Evolutionary conservation across 768 basidiomycete genomes (phyloP).

Genomic region (Trametes cinnabarina): DNA sequence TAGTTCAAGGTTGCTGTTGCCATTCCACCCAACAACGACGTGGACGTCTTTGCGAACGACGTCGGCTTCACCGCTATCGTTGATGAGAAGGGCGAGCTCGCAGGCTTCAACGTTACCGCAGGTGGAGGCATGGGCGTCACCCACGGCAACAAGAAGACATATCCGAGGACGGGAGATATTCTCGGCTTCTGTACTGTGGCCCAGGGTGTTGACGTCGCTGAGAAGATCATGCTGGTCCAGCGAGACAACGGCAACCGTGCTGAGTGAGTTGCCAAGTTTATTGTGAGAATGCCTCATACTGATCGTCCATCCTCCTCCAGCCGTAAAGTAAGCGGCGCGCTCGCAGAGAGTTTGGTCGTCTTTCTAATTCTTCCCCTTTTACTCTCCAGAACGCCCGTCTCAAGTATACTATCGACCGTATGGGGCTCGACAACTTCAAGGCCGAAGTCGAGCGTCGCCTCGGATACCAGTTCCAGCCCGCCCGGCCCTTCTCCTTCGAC

Average conservation of each 20-base stretch:
- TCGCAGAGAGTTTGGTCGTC: conserved; percentile 21
- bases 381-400: conserved; percentile 70
- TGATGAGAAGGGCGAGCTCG: conserved; percentile 67
- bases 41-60: conserved; percentile 94
- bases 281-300: not conserved
- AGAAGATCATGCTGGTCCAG: conserved; percentile 92
- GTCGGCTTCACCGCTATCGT: conserved; percentile 96
- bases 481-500: conserved; percentile 77
- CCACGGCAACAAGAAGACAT: conserved; percentile 98
- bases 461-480: conserved; percentile 72
- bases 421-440: conserved; percentile 87
- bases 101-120: conserved; percentile 90
- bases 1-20: conserved; percentile 98
- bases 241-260: conserved; percentile 93
- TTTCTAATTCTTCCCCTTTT: not conserved
- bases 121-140: conserved; percentile 99
- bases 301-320: conserved; percentile 24
- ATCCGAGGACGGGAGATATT: conserved; percentile 83
- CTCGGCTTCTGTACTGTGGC: conserved; percentile 92
- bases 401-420: conserved; percentile 96
- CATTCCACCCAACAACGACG: conserved; percentile 94
- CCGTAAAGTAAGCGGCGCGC: conserved; percentile 36
- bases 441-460: conserved; percentile 87
- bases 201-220: conserved; percentile 82
- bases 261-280: conserved; percentile 57